Conservation (phyloP, 108 stramenopile species). For the Stephanodiscus triporus region DNA sequence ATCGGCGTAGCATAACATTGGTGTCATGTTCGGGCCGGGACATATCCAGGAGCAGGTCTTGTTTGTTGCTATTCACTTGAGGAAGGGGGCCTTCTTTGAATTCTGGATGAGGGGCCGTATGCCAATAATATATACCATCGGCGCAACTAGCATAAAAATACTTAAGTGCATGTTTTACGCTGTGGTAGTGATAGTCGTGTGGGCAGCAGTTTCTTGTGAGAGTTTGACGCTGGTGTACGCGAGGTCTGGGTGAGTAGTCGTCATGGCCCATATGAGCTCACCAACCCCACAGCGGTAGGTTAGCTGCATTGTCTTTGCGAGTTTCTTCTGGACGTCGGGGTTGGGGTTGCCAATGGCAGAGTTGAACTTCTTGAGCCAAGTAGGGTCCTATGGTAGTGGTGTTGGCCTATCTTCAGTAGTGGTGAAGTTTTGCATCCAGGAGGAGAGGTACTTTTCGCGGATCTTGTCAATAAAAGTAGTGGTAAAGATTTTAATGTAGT, state of each 20-base stretch:
- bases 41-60: not conserved
- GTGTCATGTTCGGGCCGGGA: constrained; percentile 1
- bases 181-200: not conserved
- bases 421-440: not conserved
- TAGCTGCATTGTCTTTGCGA: not conserved
- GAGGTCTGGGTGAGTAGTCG: not conserved
- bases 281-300: not conserved
- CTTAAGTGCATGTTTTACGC: not conserved
- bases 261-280: not conserved
- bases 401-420: not conserved
- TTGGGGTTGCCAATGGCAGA: not conserved
- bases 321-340: not conserved
- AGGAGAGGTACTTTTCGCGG: not conserved
- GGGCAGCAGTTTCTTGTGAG: not conserved
- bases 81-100: constrained; percentile 7
- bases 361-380: not conserved
- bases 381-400: not conserved
- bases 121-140: constrained; percentile 32
- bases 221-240: not conserved
- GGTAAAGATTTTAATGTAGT: not conserved
- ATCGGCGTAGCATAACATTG: constrained; percentile 13
- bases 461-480: not conserved
- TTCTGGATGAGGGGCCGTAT: not conserved
- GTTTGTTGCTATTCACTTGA: not conserved
- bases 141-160: constrained; percentile 1